Evolutionary conservation across 2,329 filamentous ascomycete genomes (phyloP).

Genomic region (Curvularia verruculosa): DNA sequence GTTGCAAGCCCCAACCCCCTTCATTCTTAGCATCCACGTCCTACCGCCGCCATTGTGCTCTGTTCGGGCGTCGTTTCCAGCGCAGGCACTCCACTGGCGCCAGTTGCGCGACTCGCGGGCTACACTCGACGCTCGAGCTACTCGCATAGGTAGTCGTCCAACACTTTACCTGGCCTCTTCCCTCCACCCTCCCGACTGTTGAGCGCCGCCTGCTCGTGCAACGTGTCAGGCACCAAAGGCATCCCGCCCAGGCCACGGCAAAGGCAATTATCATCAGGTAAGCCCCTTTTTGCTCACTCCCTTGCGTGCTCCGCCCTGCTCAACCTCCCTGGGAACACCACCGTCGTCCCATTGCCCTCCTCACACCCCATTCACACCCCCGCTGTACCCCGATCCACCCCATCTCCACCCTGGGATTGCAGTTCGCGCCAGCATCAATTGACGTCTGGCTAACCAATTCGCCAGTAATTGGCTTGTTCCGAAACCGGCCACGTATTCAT

Average conservation of each 20-base stretch:
- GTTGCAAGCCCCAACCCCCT: conserved; percentile 13
- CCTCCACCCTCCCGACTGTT: conserved; percentile 12
- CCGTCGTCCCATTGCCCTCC: conserved; percentile 6
- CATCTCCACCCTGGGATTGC: not conserved
- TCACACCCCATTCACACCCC: not conserved
- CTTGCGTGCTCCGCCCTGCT: not conserved
- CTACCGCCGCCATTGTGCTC: conserved; percentile 5
- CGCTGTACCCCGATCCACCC: not conserved
- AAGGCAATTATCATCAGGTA: conserved; percentile 15
- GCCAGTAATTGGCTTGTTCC: not conserved
- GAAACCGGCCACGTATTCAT: conserved; percentile 6
- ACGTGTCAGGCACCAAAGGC: conserved; percentile 11
- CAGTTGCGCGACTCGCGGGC: conserved; percentile 11
- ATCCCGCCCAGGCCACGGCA: conserved; percentile 15
- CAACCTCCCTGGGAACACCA: conserved; percentile 10
- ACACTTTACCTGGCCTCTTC: conserved; percentile 35
- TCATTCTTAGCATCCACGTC: conserved; percentile 12
- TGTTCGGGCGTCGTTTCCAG: not conserved
- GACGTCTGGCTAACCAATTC: not conserved
- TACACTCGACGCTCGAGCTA: conserved; percentile 20
- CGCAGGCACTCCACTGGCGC: not conserved
- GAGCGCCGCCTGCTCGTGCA: conserved; percentile 17
- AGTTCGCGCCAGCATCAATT: not conserved
- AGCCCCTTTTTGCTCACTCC: conserved; percentile 11
- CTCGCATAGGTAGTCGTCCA: conserved; percentile 13